A percentile compares a stretch with the other conserved stretches of the same genome.
These are phyloP conservation scores for Phaffomyces opuntiae DNA, from an alignment of 805 yeast species.

Conservation along the genomic window DNA sequence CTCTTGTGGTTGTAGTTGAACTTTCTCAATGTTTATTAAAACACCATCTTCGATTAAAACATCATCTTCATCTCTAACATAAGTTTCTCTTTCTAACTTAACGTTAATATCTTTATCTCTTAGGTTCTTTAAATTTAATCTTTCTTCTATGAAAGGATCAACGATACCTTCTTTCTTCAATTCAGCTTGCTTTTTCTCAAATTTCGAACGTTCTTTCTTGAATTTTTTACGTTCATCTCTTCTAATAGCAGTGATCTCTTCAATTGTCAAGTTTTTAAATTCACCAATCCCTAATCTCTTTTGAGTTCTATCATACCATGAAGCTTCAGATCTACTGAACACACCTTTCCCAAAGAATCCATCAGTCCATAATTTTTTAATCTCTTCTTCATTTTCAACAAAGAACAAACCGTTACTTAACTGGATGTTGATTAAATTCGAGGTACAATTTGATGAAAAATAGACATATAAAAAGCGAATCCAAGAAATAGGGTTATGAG, in stretches of 20 bases:
- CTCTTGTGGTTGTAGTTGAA: constrained; percentile 75
- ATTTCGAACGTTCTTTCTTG: constrained; percentile 57
- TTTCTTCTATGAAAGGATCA: constrained; percentile 28
- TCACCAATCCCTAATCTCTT: constrained; percentile 44
- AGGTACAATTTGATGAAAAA: constrained; percentile 14
- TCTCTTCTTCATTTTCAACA: constrained; percentile 37
- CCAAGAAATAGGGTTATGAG: constrained; percentile 69
- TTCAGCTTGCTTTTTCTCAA: constrained; percentile 44
- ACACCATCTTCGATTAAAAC: constrained; percentile 25
- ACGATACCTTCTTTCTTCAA: constrained; percentile 31
- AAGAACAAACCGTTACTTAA: constrained; percentile 29
- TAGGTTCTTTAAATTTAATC: constrained; percentile 24
- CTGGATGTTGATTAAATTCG: constrained; percentile 18
- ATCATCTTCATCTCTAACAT: constrained; percentile 31
- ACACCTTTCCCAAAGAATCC: constrained; percentile 96
- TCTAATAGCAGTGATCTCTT: constrained; percentile 70
- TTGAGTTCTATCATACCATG: constrained; percentile 70
- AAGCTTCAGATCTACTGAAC: constrained; percentile 84
- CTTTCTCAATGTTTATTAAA: constrained; percentile 22
- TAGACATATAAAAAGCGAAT: constrained; percentile 35
- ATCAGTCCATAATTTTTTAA: constrained; percentile 61
- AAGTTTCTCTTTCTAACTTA: constrained; percentile 16
- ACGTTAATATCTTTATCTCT: constrained; percentile 25
- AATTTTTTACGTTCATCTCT: constrained; percentile 66
- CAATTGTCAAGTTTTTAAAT: constrained; percentile 39